These are phyloP conservation scores for Aureobasidium sp. DNA, from an alignment of 2,329 filamentous ascomycete genomes.

Conservation along the genomic window DNA sequence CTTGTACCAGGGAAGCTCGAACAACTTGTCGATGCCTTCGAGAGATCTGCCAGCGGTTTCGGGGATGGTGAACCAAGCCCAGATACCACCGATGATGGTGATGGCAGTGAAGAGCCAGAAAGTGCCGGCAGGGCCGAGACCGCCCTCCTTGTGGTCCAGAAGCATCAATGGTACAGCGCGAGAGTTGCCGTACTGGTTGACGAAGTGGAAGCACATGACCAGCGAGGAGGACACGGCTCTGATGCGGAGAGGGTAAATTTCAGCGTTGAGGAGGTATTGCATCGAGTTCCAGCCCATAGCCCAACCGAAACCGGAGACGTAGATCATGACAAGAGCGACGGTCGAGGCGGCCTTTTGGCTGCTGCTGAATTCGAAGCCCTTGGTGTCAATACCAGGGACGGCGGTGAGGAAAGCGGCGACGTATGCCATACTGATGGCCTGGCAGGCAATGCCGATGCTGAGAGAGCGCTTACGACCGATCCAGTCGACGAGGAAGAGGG, in stretches of 20 bases:
- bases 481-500: slow-evolving; percentile 69
- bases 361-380: slow-evolving; percentile 40
- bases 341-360: slow-evolving; percentile 52
- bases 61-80: slow-evolving; percentile 67
- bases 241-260: slow-evolving; percentile 69
- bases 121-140: slow-evolving; percentile 52
- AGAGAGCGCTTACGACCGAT: slow-evolving; percentile 61
- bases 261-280: slow-evolving; percentile 66
- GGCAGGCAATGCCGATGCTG: slow-evolving; percentile 41
- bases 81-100: slow-evolving; percentile 58
- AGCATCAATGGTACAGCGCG: slow-evolving; percentile 71
- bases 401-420: slow-evolving; percentile 44
- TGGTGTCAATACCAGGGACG: slow-evolving; percentile 48
- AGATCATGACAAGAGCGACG: slow-evolving; percentile 50
- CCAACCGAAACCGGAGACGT: slow-evolving; percentile 62
- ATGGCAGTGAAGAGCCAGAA: slow-evolving; percentile 69
- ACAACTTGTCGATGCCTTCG: slow-evolving; percentile 65
- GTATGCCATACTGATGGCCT: slow-evolving; percentile 44
- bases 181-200: slow-evolving; percentile 70
- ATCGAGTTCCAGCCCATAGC: slow-evolving; percentile 66
- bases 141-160: slow-evolving; percentile 34
- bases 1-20: slow-evolving; percentile 65
- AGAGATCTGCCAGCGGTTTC: slow-evolving; percentile 60
- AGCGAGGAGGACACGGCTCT: slow-evolving; percentile 63
- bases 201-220: slow-evolving; percentile 73